Evolutionary conservation across 73 alveolate species (phyloP).

Genomic region (Vitrella brassicaformis): DNA sequence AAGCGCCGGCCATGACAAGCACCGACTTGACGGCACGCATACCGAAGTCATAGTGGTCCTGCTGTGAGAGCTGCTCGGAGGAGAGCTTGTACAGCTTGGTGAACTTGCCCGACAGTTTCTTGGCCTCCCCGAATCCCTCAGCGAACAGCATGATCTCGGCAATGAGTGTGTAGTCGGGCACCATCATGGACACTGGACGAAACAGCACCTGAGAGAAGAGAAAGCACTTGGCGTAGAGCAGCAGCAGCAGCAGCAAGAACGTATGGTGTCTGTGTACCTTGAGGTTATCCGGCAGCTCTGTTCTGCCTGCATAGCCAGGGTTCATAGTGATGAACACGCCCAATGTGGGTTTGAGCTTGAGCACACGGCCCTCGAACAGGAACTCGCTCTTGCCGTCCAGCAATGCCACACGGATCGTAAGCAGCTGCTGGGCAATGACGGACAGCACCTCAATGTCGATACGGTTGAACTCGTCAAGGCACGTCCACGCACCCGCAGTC

Average conservation of each 20-base stretch:
- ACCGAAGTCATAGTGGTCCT: conserved; percentile 98
- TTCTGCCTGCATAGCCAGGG: conserved; percentile 99
- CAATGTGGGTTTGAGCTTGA: conserved; percentile 68
- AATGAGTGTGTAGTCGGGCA: conserved; percentile 98
- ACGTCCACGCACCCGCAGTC: conserved; percentile 96
- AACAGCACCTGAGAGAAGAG: conserved; percentile 54
- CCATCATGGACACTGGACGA: conserved; percentile 99
- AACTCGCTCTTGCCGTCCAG: conserved; percentile 45
- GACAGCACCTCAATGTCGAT: conserved; percentile 98
- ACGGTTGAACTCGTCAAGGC: conserved; percentile 98
- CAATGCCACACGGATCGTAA: conserved; percentile 43
- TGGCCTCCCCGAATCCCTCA: conserved; percentile 92
- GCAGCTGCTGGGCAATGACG: conserved; percentile 76
- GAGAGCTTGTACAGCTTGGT: conserved; percentile 64
- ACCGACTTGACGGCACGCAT: conserved; percentile 98
- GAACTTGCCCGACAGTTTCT: conserved; percentile 86
- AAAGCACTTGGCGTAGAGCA: conserved; percentile 10
- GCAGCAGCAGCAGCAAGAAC: neutral
- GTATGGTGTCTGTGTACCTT: conserved; percentile 17
- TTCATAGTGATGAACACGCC: conserved; percentile 96
- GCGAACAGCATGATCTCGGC: conserved; percentile 99
- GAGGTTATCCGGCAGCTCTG: conserved; percentile 99
- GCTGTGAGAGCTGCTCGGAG: conserved; percentile 81
- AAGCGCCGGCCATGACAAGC: conserved; percentile 94
- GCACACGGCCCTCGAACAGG: conserved; percentile 37